Conservation (phyloP, 2,329 filamentous ascomycete species). For the Colletotrichum godetiae region DNA sequence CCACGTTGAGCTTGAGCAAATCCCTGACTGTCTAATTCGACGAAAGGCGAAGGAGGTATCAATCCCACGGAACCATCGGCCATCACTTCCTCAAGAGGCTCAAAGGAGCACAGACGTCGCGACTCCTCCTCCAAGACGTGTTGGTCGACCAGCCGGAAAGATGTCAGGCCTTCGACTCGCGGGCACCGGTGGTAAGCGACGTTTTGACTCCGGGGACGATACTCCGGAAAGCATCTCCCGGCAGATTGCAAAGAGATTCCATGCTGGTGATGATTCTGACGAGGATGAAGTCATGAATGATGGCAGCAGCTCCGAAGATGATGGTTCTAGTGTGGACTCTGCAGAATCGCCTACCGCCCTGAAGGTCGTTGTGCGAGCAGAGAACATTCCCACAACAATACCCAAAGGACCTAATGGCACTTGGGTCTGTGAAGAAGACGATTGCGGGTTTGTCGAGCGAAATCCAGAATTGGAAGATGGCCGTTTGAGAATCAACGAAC, state of each 20-base stretch:
- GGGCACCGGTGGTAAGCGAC: slow-evolving; percentile 54
- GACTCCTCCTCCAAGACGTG: slow-evolving; percentile 24
- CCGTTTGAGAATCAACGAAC: slow-evolving; percentile 67
- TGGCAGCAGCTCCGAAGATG: slow-evolving; percentile 39
- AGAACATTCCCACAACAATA: slow-evolving; percentile 59
- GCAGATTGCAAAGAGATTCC: slow-evolving; percentile 49
- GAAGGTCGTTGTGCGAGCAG: slow-evolving; percentile 60
- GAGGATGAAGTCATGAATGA: slow-evolving; percentile 48
- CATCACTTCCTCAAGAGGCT: neutral
- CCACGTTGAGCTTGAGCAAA: slow-evolving; percentile 10
- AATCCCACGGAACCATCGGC: neutral
- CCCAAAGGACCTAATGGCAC: slow-evolving; percentile 70
- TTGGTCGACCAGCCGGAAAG: slow-evolving; percentile 54
- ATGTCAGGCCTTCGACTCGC: slow-evolving; percentile 57
- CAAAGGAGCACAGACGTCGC: neutral
- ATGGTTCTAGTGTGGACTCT: slow-evolving; percentile 36
- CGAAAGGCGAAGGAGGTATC: slow-evolving; percentile 1
- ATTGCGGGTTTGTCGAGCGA: slow-evolving; percentile 73
- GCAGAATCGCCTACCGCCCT: slow-evolving; percentile 41
- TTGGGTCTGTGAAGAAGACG: slow-evolving; percentile 74
- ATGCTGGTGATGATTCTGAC: slow-evolving; percentile 45
- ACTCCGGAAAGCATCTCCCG: slow-evolving; percentile 50
- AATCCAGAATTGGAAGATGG: slow-evolving; percentile 67
- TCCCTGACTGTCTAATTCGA: slow-evolving; percentile 2
- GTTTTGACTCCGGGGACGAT: slow-evolving; percentile 51